A percentile compares a stretch with the other conserved stretches of the same genome.
These are phyloP conservation scores for Gracilariopsis chorda DNA, from an alignment of 23 red algal species.

Conservation along the genomic window DNA sequence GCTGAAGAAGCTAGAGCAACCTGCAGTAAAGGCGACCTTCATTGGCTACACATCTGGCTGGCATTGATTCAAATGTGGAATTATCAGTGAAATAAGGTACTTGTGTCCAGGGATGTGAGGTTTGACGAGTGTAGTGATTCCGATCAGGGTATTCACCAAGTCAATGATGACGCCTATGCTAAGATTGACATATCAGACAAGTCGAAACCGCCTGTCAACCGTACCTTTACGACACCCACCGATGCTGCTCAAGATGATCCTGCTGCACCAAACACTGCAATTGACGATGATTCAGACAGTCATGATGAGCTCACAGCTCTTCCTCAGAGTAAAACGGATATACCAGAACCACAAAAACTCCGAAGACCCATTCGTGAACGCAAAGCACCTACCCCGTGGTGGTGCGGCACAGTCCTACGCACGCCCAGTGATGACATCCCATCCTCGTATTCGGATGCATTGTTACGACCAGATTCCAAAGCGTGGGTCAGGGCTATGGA, in stretches of 20 bases:
- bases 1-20: neutral
- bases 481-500: neutral
- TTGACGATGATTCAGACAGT: too few species aligned
- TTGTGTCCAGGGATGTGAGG: slow-evolving; percentile 6
- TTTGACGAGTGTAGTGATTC: neutral
- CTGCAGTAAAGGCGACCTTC: neutral
- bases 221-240: too few species aligned
- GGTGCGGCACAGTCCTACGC: neutral
- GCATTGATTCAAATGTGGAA: slow-evolving; percentile 21
- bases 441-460: neutral
- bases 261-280: too few species aligned
- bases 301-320: neutral
- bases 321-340: neutral
- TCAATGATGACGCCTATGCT: neutral
- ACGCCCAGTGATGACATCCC: slow-evolving; percentile 2
- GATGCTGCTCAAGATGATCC: too few species aligned
- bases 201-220: too few species aligned
- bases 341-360: neutral
- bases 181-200: neutral
- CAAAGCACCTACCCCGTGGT: neutral
- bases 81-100: neutral
- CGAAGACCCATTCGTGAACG: neutral
- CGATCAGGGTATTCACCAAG: neutral
- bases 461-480: neutral
- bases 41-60: neutral